Evolutionary conservation across 75 land plant genomes (phyloP).

Genomic region (Sequoia sempervirens): DNA sequence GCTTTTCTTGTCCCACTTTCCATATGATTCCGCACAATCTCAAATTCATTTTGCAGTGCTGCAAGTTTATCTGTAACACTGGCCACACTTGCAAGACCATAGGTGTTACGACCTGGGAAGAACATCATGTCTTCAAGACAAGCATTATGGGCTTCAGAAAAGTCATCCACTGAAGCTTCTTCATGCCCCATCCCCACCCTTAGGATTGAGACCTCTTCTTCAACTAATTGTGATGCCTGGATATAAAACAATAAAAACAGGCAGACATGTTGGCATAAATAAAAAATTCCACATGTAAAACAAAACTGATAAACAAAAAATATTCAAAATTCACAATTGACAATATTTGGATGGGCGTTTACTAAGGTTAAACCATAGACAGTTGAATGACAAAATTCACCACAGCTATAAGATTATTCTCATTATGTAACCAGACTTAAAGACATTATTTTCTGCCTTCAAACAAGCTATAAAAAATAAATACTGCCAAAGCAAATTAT

Average conservation of each 20-base stretch:
- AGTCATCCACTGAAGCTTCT: slow-evolving; percentile 73
- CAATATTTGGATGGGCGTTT: background rate
- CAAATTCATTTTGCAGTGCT: slow-evolving; percentile 79
- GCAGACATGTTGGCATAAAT: background rate
- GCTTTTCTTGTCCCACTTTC: slow-evolving; percentile 81
- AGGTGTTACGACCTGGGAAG: slow-evolving; percentile 68
- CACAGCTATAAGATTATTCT: background rate
- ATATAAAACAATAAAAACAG: background rate
- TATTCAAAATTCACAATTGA: background rate
- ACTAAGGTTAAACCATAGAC: background rate
- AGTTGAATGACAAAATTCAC: background rate
- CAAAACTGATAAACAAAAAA: background rate
- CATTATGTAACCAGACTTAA: background rate
- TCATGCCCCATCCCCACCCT: slow-evolving; percentile 90
- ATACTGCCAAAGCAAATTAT: background rate
- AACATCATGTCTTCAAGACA: slow-evolving; percentile 82
- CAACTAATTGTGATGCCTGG: slow-evolving; percentile 75
- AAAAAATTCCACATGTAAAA: background rate
- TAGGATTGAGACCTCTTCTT: slow-evolving; percentile 59
- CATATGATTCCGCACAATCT: slow-evolving; percentile 73
- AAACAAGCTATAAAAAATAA: background rate
- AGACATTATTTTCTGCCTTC: background rate
- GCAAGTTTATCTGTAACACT: slow-evolving; percentile 62
- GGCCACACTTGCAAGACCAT: slow-evolving; percentile 87
- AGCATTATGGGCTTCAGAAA: slow-evolving; percentile 71